Conservation (phyloP, 192 early-diverging fungal genomes). For the Phlyctochytrium planicorne region DNA sequence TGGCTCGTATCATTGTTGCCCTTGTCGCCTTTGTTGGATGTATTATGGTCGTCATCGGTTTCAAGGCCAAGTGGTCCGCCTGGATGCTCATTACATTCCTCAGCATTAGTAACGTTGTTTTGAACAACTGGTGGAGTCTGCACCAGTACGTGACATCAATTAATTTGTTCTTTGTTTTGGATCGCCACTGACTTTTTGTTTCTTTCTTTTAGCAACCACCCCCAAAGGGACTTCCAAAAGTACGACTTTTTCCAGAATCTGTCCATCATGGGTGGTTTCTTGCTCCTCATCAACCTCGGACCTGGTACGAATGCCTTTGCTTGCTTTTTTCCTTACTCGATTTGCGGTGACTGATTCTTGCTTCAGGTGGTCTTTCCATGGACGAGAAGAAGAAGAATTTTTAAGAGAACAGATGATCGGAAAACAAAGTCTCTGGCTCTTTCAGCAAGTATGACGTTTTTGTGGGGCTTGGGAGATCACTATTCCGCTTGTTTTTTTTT, state of each 20-base stretch:
- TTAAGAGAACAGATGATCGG: constrained; percentile 56
- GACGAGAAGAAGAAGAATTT: constrained; percentile 98
- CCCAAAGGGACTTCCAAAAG: constrained; percentile 79
- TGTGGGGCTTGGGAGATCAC: no score
- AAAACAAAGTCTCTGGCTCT: neutral
- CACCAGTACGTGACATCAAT: constrained; percentile 46
- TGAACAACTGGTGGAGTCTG: constrained; percentile 97
- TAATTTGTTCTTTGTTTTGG: constrained; percentile 1
- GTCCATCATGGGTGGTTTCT: constrained; percentile 93
- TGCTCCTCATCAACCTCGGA: constrained; percentile 89
- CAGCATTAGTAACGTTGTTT: constrained; percentile 83
- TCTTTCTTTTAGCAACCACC: constrained; percentile 19
- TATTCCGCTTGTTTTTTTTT: no score
- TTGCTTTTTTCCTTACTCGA: neutral
- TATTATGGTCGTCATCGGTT: constrained; percentile 94
- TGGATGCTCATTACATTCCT: constrained; percentile 89
- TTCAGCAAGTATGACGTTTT: neutral
- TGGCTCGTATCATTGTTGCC: constrained; percentile 69
- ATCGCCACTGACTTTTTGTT: neutral
- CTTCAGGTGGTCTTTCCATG: constrained; percentile 81
- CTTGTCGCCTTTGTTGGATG: constrained; percentile 78
- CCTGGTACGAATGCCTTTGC: constrained; percentile 13
- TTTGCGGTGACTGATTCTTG: neutral
- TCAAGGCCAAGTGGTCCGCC: constrained; percentile 96
- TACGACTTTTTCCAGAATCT: constrained; percentile 99